Percentiles rank a stretch among this genome's conserved stretches.
These are phyloP conservation scores for Agrocybe praecox DNA, from an alignment of 768 basidiomycete species.

Conservation along the genomic window DNA sequence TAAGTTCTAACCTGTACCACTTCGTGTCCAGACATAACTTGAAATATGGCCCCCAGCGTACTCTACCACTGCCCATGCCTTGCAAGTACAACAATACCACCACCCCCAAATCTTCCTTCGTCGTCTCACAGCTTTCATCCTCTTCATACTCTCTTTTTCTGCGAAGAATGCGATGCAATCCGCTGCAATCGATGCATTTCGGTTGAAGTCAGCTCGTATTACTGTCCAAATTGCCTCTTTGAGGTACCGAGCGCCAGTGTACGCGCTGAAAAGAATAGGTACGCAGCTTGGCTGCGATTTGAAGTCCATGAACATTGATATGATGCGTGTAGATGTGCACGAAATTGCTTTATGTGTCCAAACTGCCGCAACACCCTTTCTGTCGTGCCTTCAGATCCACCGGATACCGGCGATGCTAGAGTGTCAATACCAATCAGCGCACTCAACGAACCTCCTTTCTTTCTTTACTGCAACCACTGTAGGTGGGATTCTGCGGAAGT, in stretches of 20 bases:
- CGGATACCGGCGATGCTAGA: slow-evolving; percentile 60
- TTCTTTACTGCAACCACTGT: slow-evolving; percentile 90
- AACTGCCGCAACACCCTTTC: slow-evolving; percentile 88
- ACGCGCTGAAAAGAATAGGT: slow-evolving; percentile 98
- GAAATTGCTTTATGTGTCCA: slow-evolving; percentile 98
- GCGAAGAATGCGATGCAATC: slow-evolving; percentile 97
- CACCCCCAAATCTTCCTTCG: slow-evolving; percentile 75
- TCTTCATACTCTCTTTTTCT: slow-evolving; percentile 89
- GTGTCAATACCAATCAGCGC: slow-evolving; percentile 54
- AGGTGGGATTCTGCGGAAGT: slow-evolving; percentile 94
- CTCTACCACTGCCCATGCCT: slow-evolving; percentile 79
- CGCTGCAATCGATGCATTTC: slow-evolving; percentile 92
- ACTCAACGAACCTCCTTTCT: slow-evolving; percentile 86
- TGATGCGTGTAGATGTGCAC: slow-evolving; percentile 73
- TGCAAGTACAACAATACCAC: slow-evolving; percentile 58
- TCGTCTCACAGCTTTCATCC: slow-evolving; percentile 84
- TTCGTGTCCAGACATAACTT: too few relatives aligned
- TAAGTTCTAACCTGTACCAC: too few relatives aligned
- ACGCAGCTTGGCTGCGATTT: slow-evolving; percentile 11
- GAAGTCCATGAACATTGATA: slow-evolving; percentile 1
- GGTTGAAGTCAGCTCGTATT: slow-evolving; percentile 95
- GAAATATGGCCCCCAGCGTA: slow-evolving; percentile 37
- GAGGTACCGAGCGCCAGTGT: slow-evolving; percentile 98
- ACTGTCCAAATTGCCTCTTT: slow-evolving; percentile 97
- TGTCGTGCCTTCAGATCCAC: slow-evolving; percentile 89